A percentile compares a stretch with the other conserved stretches of the same genome.
phyloP scores from a whole-genome alignment of 208 protist genomes.

The Leishmania tarentolae region DNA sequence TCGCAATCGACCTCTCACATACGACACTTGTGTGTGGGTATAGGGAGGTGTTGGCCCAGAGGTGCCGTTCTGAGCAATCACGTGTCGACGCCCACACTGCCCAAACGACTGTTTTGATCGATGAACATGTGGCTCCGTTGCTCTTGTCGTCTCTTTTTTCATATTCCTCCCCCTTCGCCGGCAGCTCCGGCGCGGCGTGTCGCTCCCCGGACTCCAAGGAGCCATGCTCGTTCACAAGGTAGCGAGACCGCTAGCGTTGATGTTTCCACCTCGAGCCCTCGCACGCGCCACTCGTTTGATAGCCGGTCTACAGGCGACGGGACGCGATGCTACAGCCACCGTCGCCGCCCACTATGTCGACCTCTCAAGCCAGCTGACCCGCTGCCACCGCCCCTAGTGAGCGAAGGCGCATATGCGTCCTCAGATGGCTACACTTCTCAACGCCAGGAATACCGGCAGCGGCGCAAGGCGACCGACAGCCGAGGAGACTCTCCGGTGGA shows the following conservation, averaged over 20 bases:
- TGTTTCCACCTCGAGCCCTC: not conserved
- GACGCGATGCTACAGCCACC: not conserved
- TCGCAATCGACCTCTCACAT: too few species aligned
- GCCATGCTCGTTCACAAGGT: not conserved
- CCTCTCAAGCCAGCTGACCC: slow-evolving; percentile 17
- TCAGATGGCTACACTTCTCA: slow-evolving; percentile 29
- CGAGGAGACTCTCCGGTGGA: not conserved
- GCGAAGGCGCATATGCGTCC: not conserved
- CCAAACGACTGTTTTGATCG: not conserved
- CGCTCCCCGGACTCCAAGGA: not conserved
- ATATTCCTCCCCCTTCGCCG: slow-evolving; percentile 12
- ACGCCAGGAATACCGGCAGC: slow-evolving; percentile 26
- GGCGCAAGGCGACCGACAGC: not conserved
- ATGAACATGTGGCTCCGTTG: slow-evolving; percentile 5
- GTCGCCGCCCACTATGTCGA: slow-evolving; percentile 7
- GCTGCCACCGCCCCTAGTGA: slow-evolving; percentile 7
- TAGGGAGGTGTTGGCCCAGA: not conserved
- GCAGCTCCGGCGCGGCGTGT: slow-evolving; percentile 16
- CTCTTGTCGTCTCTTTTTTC: slow-evolving; percentile 13
- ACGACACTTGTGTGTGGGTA: not conserved
- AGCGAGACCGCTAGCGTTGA: not conserved
- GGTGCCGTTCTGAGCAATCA: not conserved
- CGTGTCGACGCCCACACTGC: not conserved
- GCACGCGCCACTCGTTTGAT: not conserved
- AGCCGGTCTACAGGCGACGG: not conserved